phyloP scores from a whole-genome alignment of 192 early-diverging fungal genomes.

The Chytriomyces sp. region DNA sequence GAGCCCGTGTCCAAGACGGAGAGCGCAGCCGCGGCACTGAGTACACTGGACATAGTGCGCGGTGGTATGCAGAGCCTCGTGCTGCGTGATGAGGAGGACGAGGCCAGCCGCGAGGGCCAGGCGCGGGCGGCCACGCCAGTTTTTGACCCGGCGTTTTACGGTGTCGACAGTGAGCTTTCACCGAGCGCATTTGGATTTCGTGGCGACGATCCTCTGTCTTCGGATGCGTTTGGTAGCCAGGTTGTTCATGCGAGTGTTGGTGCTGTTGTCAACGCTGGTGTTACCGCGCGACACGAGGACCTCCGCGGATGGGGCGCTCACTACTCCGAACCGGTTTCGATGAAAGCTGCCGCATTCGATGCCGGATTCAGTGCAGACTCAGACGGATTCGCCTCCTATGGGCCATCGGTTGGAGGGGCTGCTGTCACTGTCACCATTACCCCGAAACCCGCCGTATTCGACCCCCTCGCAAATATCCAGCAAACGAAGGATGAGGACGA shows the following conservation, averaged over 20 bases:
- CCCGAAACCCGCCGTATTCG: conserved; percentile 13
- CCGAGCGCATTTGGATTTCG: neutral
- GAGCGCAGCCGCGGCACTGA: neutral
- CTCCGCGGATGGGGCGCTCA: neutral
- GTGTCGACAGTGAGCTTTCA: neutral
- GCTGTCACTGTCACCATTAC: conserved; percentile 1
- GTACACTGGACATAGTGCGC: too few relatives aligned
- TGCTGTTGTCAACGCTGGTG: too few relatives aligned
- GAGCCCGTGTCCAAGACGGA: neutral
- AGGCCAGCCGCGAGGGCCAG: neutral
- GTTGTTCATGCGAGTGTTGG: too few relatives aligned
- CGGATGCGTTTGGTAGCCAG: neutral
- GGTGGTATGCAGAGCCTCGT: neutral
- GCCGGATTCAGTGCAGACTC: neutral
- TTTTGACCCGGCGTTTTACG: neutral
- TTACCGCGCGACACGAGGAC: neutral
- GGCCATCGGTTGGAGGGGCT: neutral
- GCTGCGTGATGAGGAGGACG: neutral
- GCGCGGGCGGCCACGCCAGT: neutral
- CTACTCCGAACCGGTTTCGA: neutral
- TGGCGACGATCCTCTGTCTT: neutral
- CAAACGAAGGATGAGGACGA: neutral
- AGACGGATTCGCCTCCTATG: too few relatives aligned
- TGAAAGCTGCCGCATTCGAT: neutral
- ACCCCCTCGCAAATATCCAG: conserved; percentile 19